Evolutionary conservation across 805 yeast species (phyloP).

Genomic region (Saccharomycopsis sp.): DNA sequence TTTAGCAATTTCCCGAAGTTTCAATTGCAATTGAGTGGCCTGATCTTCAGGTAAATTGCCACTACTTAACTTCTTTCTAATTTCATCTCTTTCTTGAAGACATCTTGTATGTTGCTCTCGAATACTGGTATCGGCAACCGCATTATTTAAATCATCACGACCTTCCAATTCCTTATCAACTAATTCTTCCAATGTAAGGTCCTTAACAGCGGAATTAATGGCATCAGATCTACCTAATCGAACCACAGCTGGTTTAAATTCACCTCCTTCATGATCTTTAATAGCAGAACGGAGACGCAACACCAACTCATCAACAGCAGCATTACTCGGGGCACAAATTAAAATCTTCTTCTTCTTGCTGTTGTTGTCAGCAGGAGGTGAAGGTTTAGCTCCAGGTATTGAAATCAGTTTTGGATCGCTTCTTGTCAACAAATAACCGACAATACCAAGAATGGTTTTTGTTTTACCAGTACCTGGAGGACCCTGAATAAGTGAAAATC

Average conservation of each 20-base stretch:
- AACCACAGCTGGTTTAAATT: constrained; percentile 60
- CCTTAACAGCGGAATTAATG: constrained; percentile 73
- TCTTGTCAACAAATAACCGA: constrained; percentile 64
- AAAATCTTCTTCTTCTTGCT: constrained; percentile 50
- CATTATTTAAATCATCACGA: constrained; percentile 30
- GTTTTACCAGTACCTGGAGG: constrained; percentile 99
- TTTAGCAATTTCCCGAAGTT: constrained; percentile 49
- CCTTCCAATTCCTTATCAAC: constrained; percentile 56
- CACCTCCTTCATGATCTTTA: constrained; percentile 43
- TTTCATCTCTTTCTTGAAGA: constrained; percentile 48
- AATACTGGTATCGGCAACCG: constrained; percentile 40
- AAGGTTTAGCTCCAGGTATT: constrained; percentile 24
- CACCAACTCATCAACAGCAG: constrained; percentile 95
- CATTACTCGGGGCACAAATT: constrained; percentile 97
- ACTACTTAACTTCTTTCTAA: constrained; percentile 37
- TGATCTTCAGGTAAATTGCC: constrained; percentile 35
- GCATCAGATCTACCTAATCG: constrained; percentile 89
- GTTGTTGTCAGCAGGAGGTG: not conserved
- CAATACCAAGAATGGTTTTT: constrained; percentile 86
- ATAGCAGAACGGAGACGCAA: constrained; percentile 75
- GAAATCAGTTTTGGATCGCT: constrained; percentile 29
- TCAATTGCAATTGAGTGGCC: constrained; percentile 37
- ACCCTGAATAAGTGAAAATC: constrained; percentile 91
- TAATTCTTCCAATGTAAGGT: constrained; percentile 76
- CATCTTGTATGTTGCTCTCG: constrained; percentile 45